These are phyloP conservation scores for Ulota crispa DNA, from an alignment of 225 moss, liverwort and hornwort species.

Conservation along the genomic window DNA sequence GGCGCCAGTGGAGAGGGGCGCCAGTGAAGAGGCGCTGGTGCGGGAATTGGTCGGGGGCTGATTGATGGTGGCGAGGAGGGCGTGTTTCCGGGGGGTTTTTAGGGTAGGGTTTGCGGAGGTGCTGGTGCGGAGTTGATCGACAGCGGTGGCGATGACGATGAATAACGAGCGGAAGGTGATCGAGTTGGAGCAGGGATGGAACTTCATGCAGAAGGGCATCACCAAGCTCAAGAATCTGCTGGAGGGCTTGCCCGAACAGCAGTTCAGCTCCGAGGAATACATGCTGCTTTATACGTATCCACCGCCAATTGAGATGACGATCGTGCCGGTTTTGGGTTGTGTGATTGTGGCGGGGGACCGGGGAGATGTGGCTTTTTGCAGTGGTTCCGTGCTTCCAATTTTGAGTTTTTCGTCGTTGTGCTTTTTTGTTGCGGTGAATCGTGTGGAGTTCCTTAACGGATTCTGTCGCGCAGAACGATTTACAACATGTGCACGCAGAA, in stretches of 20 bases:
- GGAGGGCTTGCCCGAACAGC: constrained; percentile 84
- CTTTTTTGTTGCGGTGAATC: background rate
- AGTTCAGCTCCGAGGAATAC: constrained; percentile 98
- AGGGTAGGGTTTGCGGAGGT: constrained; percentile 42
- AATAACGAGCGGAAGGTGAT: constrained; percentile 91
- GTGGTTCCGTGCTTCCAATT: no score
- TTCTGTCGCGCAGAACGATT: constrained; percentile 64
- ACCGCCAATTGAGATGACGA: background rate
- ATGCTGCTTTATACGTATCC: constrained; percentile 98
- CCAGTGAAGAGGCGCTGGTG: background rate
- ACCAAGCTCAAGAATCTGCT: constrained; percentile 94
- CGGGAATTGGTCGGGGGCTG: background rate
- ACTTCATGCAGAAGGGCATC: constrained; percentile 96
- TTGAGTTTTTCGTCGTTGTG: no score
- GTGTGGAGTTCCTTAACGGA: constrained; percentile 49
- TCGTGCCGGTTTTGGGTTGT: no score
- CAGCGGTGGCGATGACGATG: constrained; percentile 39
- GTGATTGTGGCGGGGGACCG: no score
- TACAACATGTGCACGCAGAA: constrained; percentile 99
- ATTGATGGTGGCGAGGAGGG: constrained; percentile 10
- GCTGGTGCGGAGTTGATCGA: background rate
- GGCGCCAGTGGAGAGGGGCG: background rate
- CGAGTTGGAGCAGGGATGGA: constrained; percentile 96
- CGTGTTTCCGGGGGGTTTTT: constrained; percentile 11
- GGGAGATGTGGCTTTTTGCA: no score